phyloP scores from a whole-genome alignment of 441 rosid genomes.

The Viola pubescens region DNA sequence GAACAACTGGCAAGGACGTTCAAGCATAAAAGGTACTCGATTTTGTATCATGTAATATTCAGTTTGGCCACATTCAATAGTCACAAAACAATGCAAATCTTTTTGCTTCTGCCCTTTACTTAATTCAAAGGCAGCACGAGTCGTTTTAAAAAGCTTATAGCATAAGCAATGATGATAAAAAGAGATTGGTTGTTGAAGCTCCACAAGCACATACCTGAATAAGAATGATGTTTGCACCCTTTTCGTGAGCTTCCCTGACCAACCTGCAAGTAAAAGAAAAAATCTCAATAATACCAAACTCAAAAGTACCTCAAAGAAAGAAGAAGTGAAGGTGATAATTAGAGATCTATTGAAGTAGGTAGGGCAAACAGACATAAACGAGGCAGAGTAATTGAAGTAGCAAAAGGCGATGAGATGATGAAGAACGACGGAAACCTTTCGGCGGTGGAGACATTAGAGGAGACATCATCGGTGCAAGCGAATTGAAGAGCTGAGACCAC shows the following conservation, averaged over 20 bases:
- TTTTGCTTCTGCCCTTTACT: no score
- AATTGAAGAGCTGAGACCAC: slow-evolving; percentile 57
- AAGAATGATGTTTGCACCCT: slow-evolving; percentile 73
- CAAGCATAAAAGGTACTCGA: no score
- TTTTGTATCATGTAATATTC: no score
- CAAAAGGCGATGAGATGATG: neutral
- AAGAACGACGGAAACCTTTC: slow-evolving; percentile 28
- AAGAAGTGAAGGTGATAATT: neutral
- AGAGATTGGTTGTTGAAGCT: neutral
- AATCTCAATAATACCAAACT: neutral
- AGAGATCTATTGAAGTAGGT: neutral
- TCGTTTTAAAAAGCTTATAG: no score
- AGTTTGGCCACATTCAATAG: no score
- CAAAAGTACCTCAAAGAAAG: neutral
- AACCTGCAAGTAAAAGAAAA: slow-evolving; percentile 32
- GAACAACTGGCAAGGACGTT: no score
- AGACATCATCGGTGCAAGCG: slow-evolving; percentile 54
- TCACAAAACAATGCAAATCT: no score
- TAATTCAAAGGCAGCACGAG: no score
- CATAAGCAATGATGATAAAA: neutral
- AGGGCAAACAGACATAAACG: neutral
- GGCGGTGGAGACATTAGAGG: slow-evolving; percentile 50
- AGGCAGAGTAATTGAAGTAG: neutral
- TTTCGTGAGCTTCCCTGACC: slow-evolving; percentile 62
- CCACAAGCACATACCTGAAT: slow-evolving; percentile 42